Conservation (phyloP, 2,329 filamentous ascomycete species). For the Microsporum ferrugineum region DNA sequence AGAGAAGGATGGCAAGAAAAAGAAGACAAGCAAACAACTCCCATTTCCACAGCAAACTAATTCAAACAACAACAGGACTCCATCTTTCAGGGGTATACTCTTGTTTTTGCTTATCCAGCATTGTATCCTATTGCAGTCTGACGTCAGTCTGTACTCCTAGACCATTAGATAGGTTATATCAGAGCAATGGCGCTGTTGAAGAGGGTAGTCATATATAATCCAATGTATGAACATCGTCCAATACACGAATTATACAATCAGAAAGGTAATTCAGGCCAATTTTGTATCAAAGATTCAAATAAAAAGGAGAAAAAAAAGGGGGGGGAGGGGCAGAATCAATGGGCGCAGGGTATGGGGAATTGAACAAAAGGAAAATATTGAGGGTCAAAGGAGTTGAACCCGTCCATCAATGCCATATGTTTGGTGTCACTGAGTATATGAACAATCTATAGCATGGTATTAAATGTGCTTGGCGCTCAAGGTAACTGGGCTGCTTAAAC, state of each 20-base stretch:
- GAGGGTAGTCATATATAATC: conserved; percentile 12
- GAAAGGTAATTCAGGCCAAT: not conserved
- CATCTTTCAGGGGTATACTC: not conserved
- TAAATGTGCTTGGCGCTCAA: not conserved
- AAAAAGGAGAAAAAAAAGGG: not conserved
- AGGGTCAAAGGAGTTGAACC: not conserved
- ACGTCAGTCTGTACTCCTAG: not conserved
- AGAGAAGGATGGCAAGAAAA: not conserved
- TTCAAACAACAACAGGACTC: not conserved
- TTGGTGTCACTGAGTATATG: not conserved
- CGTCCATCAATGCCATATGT: not conserved
- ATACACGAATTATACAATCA: conserved; percentile 12
- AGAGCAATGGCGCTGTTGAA: not conserved
- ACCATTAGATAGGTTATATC: not conserved
- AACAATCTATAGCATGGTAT: not conserved
- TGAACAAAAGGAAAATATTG: not conserved
- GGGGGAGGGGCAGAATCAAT: not conserved
- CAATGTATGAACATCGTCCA: conserved; percentile 13
- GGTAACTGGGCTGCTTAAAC: not conserved
- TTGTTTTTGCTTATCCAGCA: not conserved
- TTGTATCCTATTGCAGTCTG: not conserved
- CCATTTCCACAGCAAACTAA: conserved; percentile 1
- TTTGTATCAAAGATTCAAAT: not conserved
- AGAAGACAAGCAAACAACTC: not conserved
- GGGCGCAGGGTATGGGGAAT: not conserved